These are phyloP conservation scores for Fusarium mexicanum DNA, from an alignment of 2,329 filamentous ascomycete species.

Conservation along the genomic window DNA sequence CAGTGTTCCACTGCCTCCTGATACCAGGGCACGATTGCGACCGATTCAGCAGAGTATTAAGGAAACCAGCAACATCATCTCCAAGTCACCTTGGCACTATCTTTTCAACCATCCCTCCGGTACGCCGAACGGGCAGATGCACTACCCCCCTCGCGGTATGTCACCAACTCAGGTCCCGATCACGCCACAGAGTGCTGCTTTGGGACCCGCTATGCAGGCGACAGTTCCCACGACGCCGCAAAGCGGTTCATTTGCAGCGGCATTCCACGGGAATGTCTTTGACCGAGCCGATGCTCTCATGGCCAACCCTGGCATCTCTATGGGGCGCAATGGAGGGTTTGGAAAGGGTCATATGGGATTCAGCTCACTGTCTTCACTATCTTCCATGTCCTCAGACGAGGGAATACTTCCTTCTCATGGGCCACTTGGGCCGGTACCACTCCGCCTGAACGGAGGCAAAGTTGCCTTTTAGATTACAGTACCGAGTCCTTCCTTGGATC, in stretches of 20 bases:
- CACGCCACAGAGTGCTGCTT: constrained; percentile 87
- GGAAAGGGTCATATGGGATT: constrained; percentile 53
- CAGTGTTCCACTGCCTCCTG: constrained; percentile 64
- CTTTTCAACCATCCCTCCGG: constrained; percentile 44
- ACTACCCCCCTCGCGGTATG: constrained; percentile 40
- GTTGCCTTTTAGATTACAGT: constrained; percentile 47
- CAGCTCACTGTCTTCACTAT: constrained; percentile 53
- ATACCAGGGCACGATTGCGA: constrained; percentile 78
- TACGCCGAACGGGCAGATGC: constrained; percentile 28
- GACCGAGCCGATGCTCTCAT: constrained; percentile 68
- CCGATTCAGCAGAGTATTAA: constrained; percentile 86
- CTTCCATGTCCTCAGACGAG: constrained; percentile 54
- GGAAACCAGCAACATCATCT: constrained; percentile 79
- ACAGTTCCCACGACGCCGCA: constrained; percentile 81
- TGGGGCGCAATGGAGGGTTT: constrained; percentile 62
- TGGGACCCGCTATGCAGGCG: constrained; percentile 89
- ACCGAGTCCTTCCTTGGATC: constrained; percentile 23
- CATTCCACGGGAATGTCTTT: constrained; percentile 68
- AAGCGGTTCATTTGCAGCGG: constrained; percentile 63
- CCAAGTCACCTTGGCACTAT: constrained; percentile 66
- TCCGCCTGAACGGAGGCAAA: constrained; percentile 52
- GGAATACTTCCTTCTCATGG: constrained; percentile 48
- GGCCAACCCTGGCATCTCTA: constrained; percentile 65
- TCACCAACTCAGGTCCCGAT: constrained; percentile 66
- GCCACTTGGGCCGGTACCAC: constrained; percentile 45